Base-by-base conservation (phyloP, 257 asterid genomes). In the Ballota nigra region DNA sequence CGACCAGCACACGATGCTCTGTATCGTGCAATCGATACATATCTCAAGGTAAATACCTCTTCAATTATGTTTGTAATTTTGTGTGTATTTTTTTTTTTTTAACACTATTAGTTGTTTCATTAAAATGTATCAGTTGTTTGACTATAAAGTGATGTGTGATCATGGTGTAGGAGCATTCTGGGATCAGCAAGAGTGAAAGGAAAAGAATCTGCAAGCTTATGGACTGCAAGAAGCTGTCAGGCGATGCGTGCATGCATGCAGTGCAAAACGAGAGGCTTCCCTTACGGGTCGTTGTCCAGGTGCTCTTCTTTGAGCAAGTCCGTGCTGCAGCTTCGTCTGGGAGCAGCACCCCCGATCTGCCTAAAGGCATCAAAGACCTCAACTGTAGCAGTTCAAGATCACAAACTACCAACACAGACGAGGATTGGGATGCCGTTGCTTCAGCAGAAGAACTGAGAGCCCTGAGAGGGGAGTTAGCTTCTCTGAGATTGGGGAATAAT, bases 351-450 rank as follows among this genome's bases (percentile, higher is more conserved):
- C 98, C 98, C 0, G 97, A 94, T 60, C 96, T 94, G 0, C 98
- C 97, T 0, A 87, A 84, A 75, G 90, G 88, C 31, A 86, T 91
- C 56, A 89, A 87, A 71, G 96, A 91, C 79, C 92, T 91, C 36
- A 94, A 83, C 80, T 68, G 80, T 41, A 90, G 98, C 41, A 91
- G 97, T 77, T 87, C 98, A 2, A 79, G 94, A 62, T 80, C 96
- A 12, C 87, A 87, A 41, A 89, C 90, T 3, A 83, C 96, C 13
- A 81, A 85, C 75, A 83, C 91, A 0, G 98, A 93, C 70, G 97
- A 94, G 86, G 98, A 94, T 6, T 94, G 98, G 98, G 98, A 94
- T 6, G 97, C 90, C 2, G 89, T 89, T 6, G 97, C 97, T 16
- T 87, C 98, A 3, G 89, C 88, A 0, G 98, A 91, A 63, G 98